Percentiles rank a stretch among this genome's conserved stretches.
phyloP scores from a whole-genome alignment of 176 grass and related monocot species.

The Pontederia paniculata region DNA sequence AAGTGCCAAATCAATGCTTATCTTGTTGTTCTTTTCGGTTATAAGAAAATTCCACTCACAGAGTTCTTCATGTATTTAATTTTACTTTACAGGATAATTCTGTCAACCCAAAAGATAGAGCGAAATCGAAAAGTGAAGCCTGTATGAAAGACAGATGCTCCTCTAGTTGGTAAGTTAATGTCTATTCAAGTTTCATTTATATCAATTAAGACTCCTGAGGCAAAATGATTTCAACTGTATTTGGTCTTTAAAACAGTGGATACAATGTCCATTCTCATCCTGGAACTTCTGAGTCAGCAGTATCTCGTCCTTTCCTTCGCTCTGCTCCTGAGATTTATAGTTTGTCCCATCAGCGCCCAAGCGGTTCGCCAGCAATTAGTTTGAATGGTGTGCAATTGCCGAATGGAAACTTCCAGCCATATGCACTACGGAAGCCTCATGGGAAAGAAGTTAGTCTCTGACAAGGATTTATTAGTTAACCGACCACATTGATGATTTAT shows the following conservation, averaged over 20 bases:
- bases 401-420: background rate
- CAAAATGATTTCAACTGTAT: background rate
- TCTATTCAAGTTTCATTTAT: background rate
- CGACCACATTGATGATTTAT: too few relatives aligned
- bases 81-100: background rate
- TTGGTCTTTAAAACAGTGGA: background rate
- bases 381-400: background rate
- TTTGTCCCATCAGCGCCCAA: background rate
- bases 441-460: background rate
- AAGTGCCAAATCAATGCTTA: slow-evolving; percentile 10
- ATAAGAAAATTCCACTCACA: background rate
- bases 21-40: background rate
- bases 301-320: background rate
- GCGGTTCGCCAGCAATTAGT: background rate
- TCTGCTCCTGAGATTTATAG: background rate
- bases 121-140: slow-evolving; percentile 4
- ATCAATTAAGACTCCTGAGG: background rate
- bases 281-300: slow-evolving; percentile 9
- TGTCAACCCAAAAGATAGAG: background rate
- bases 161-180: slow-evolving; percentile 4
- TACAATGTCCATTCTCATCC: background rate
- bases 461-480: too few relatives aligned
- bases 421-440: slow-evolving; percentile 3
- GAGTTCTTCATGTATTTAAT: background rate
- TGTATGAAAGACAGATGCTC: background rate